Base-by-base conservation (phyloP, 1,139 yeast species). In the Magnusiomyces tetraspermus region DNA sequence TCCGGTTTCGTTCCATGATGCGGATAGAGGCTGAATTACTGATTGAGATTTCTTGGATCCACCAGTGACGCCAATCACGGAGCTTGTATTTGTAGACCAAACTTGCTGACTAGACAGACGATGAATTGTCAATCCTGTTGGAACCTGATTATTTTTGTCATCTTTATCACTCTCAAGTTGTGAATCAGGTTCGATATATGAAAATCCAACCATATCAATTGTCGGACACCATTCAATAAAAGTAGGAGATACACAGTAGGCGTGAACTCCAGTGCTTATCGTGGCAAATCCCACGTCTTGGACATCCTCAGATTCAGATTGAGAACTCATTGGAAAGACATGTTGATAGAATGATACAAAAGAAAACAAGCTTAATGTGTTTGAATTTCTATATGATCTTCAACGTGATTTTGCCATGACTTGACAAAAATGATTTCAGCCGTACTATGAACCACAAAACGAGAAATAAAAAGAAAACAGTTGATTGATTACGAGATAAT, bases 21-120 rank as follows among this genome's bases (percentile, higher is more conserved):
- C 24, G 4, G 48, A 30, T 30, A 31, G 15, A 10, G 48, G 48
- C 15, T 45, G 37, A 17, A 45, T 21, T n/a, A 2, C 30, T 40
- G 17, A n/a, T 45, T 33, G 48, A 11, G 17, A n/a, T 33, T 4
- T 30, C 31, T 31, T 45, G 3, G 11, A 8, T 5, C 17, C 19
- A 19, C 15, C 22, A 21, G 11, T 19, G 17, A 13, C n/a, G 23
- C 43, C 43, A 43, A 11, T 8, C 19, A 8, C 15, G 5, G 40
- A 36, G 19, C 19, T n/a, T 17, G 17, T 10, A 17, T 36, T 36
- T 6, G 40, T 36, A 17, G 48, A 70, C 71, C 80, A 80, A 4
- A 80, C 78, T 50, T 79, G 63, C 56, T 77, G 80, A 0, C 84
- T 85, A 56, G 76, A 77, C 48, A 76, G 66, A 46, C 85, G 69